Evolutionary conservation across 495 filamentous ascomycete species (phyloP).

Genomic region (Penicillium herquei): DNA sequence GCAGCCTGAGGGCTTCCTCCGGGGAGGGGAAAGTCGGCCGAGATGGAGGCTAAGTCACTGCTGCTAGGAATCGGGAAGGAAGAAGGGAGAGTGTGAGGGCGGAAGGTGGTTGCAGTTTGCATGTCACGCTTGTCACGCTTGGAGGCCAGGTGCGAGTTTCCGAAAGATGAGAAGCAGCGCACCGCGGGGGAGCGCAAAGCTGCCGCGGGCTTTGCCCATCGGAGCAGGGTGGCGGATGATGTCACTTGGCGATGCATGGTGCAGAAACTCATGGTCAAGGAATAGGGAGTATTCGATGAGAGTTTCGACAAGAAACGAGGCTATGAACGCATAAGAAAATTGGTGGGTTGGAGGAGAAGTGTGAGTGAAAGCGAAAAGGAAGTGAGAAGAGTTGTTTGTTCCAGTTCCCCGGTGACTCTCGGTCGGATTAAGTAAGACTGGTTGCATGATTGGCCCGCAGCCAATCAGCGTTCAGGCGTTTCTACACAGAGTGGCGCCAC

Average conservation of each 20-base stretch:
- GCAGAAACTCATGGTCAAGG: constrained; percentile 38
- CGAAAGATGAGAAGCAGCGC: constrained; percentile 66
- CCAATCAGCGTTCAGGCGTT: constrained; percentile 48
- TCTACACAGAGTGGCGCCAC: constrained; percentile 43
- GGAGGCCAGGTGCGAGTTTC: constrained; percentile 51
- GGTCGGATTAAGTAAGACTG: constrained; percentile 22
- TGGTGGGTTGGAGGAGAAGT: constrained; percentile 6
- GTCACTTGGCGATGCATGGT: constrained; percentile 44
- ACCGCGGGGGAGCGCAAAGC: constrained; percentile 51
- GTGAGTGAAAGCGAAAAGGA: background rate
- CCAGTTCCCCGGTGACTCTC: constrained; percentile 17
- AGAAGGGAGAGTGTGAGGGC: constrained; percentile 66
- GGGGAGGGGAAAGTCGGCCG: constrained; percentile 42
- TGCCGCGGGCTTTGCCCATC: constrained; percentile 44
- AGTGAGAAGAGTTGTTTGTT: constrained; percentile 9
- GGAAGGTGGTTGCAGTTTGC: constrained; percentile 73
- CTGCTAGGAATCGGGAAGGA: constrained; percentile 67
- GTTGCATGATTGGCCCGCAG: constrained; percentile 21
- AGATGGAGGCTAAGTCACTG: constrained; percentile 61
- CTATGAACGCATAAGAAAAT: constrained; percentile 17
- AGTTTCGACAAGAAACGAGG: constrained; percentile 3
- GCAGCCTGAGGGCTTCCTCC: constrained; percentile 19
- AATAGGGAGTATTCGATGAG: constrained; percentile 4
- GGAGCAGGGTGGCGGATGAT: constrained; percentile 55
- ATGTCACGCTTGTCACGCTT: constrained; percentile 66